Evolutionary conservation across 2,329 filamentous ascomycete genomes (phyloP), one percentile per base, ranked within the genome.

Genomic region (Pseudogymnoascus sp.): DNA sequence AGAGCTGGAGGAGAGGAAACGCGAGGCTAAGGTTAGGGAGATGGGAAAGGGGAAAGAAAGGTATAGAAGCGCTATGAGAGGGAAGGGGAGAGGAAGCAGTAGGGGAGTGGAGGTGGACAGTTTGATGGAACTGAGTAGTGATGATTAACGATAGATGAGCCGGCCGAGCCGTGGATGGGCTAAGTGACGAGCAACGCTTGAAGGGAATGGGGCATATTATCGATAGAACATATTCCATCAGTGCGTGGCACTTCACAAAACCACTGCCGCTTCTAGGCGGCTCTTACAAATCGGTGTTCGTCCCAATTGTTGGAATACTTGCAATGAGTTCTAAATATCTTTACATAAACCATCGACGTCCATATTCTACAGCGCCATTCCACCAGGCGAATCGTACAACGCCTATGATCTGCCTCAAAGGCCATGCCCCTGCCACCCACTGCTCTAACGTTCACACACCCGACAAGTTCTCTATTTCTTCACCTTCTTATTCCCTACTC

Each of bases 101-200:
- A 65, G 69, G 63, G 69, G 66, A 14, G 69, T 70, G 53, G 75
- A 73, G 62, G 77, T 73, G 5, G 78, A 79, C 63, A 79, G 77
- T 66, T 78, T 82, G 73, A 79, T 85, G 75, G 82, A 83, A 47
- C 77, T 83, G 76, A 82, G 80, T 64, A 83, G 85, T 69, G 81
- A 82, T 62, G 50, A 56, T 56, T 56, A 56, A 56, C 50, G 50
- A 56, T 56, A 12, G 28, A 33, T 56, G 50, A 21, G 14, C 16
- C 16, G 50, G 28, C 50, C 16, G 50, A 56, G 28, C 25, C 28
- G 16, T 33, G 28, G 28, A 21, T 56, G 50, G 50, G 50, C 28
- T 18, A 35, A 14, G 28, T 33, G 50, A 56, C 16, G 28, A 56
- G n/a, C n/a, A 56, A 33, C 14, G 50, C 50, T 56, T 56, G 28